A percentile compares a stretch with the other conserved stretches of the same genome.
Conservation (phyloP, 805 yeast species). For the Schwanniomyces sp. region DNA sequence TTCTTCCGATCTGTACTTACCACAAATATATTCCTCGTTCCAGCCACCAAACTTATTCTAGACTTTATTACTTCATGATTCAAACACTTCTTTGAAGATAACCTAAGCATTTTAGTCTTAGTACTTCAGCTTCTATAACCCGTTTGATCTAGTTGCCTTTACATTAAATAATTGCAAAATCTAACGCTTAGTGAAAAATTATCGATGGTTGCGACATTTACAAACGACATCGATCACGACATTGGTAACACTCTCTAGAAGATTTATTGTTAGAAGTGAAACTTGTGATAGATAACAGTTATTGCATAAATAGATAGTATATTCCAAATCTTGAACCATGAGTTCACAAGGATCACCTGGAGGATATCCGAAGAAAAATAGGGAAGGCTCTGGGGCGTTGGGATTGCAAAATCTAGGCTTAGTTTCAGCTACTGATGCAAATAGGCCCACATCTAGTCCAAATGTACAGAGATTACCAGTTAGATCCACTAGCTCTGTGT, state of each 20-base stretch:
- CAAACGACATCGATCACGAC: background rate
- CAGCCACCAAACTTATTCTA: background rate
- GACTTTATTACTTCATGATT: background rate
- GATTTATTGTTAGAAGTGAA: background rate
- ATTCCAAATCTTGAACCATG: slow-evolving; percentile 3
- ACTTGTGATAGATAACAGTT: background rate
- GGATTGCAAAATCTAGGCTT: slow-evolving; percentile 19
- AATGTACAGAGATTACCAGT: slow-evolving; percentile 9
- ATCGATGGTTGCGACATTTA: background rate
- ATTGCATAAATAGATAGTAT: background rate
- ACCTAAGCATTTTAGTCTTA: background rate
- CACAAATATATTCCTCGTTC: slow-evolving; percentile 8
- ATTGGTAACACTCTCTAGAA: background rate
- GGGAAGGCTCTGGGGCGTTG: slow-evolving; percentile 15
- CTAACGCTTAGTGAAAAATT: background rate
- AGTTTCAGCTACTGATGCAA: slow-evolving; percentile 23
- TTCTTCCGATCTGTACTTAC: slow-evolving; percentile 7
- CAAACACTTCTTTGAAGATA: background rate
- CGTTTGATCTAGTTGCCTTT: background rate
- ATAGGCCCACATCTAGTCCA: slow-evolving; percentile 14
- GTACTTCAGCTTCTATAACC: background rate
- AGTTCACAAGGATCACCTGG: slow-evolving; percentile 14
- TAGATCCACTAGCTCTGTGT: slow-evolving; percentile 14
- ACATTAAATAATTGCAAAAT: background rate
- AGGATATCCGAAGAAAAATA: slow-evolving; percentile 13